Percentiles rank a stretch among this genome's conserved stretches.
Conservation (phyloP, 352 stramenopile genomes). For the Phytophthora aleatoria region DNA sequence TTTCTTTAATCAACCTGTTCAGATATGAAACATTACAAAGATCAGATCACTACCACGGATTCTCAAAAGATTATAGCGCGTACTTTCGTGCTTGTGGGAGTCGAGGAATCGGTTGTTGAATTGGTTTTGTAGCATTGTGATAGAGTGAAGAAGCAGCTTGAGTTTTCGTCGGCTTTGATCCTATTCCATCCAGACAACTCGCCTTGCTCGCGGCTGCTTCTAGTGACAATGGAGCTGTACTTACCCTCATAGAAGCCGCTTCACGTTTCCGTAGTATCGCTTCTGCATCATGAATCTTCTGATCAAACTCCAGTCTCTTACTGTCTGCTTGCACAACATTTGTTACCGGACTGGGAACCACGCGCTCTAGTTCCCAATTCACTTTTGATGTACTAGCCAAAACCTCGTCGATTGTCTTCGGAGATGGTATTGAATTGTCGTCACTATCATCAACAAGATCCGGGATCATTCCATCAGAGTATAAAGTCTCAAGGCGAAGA, state of each 20-base stretch:
- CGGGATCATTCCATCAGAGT: conserved; percentile 17
- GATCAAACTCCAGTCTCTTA: conserved; percentile 51
- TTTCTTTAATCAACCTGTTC: conserved; percentile 63
- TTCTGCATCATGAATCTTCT: conserved; percentile 65
- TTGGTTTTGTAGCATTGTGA: conserved; percentile 33
- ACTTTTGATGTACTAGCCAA: conserved; percentile 48
- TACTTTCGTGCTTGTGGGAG: conserved; percentile 70
- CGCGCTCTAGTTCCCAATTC: conserved; percentile 55
- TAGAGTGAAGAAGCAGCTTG: conserved; percentile 26
- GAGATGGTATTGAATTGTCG: conserved; percentile 32
- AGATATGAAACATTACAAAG: neutral
- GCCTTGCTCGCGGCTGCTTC: neutral
- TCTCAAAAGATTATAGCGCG: conserved; percentile 5
- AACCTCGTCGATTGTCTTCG: conserved; percentile 39
- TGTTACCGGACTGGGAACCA: conserved; percentile 39
- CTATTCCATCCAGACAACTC: neutral
- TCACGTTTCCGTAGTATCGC: conserved; percentile 53
- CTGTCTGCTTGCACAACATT: conserved; percentile 29
- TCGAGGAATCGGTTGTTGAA: conserved; percentile 50
- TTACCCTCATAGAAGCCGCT: conserved; percentile 18
- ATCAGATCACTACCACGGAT: neutral
- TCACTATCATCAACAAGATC: neutral
- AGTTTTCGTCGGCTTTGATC: neutral
- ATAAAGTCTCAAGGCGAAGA: conserved; percentile 58
- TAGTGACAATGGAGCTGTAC: neutral